These are phyloP conservation scores for Mycosphaerella arachidis DNA, from an alignment of 2,329 filamentous ascomycete species.

Conservation along the genomic window DNA sequence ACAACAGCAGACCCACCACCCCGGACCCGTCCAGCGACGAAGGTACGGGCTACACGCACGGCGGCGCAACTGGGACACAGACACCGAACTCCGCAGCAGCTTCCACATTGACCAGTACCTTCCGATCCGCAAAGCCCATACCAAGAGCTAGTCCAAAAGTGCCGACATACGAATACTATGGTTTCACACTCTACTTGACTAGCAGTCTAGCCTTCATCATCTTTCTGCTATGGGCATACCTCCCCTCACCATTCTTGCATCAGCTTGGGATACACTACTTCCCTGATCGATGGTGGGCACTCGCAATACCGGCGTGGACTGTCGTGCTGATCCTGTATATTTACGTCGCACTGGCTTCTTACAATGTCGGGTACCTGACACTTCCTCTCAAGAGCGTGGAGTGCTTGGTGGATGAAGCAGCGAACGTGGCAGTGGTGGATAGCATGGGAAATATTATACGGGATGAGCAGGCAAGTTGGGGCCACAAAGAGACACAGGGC, in stretches of 20 bases:
- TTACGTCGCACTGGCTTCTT: conserved; percentile 84
- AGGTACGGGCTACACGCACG: conserved; percentile 24
- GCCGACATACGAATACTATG: conserved; percentile 99
- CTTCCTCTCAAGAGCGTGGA: conserved; percentile 74
- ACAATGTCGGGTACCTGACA: conserved; percentile 87
- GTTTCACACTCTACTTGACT: conserved; percentile 92
- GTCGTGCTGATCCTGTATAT: conserved; percentile 88
- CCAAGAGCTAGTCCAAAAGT: conserved; percentile 86
- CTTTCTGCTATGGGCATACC: conserved; percentile 77
- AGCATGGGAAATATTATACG: conserved; percentile 55
- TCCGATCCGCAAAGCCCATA: conserved; percentile 59
- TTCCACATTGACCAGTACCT: conserved; percentile 50
- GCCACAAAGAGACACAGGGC: conserved; percentile 8
- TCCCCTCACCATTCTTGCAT: conserved; percentile 86
- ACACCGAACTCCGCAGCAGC: conserved; percentile 54
- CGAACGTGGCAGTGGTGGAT: conserved; percentile 79
- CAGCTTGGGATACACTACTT: conserved; percentile 95
- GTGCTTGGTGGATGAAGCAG: conserved; percentile 86
- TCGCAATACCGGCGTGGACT: conserved; percentile 85
- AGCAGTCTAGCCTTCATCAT: conserved; percentile 74
- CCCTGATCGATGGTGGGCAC: conserved; percentile 94
- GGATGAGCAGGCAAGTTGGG: conserved; percentile 29
- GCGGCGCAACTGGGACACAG: conserved; percentile 34
- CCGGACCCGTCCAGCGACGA: conserved; percentile 90
- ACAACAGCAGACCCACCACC: conserved; percentile 82